Conservation (phyloP, 2,329 filamentous ascomycete genomes). For the Venturiaceae sp. region DNA sequence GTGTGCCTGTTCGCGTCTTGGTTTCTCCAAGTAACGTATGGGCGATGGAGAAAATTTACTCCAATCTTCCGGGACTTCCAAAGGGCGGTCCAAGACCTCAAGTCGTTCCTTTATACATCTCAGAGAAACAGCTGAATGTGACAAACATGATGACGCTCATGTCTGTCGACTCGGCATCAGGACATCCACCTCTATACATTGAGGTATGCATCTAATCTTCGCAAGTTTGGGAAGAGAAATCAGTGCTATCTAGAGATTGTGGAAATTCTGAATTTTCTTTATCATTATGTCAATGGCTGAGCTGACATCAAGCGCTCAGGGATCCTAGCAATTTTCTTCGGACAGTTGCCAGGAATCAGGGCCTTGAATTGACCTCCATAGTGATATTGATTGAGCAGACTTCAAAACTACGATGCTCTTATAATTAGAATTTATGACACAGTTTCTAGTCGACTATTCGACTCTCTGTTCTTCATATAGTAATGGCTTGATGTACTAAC, state of each 20-base stretch:
- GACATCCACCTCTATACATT: constrained; percentile 45
- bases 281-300: background rate
- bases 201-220: constrained; percentile 25
- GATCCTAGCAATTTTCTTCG: background rate
- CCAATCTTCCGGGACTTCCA: constrained; percentile 23
- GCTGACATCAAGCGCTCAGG: background rate
- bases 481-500: background rate
- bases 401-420: too few species aligned
- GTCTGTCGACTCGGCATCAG: constrained; percentile 31
- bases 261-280: background rate
- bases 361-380: background rate
- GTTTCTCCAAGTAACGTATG: constrained; percentile 40
- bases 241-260: too few species aligned
- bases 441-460: too few species aligned
- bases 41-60: constrained; percentile 33
- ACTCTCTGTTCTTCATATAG: background rate
- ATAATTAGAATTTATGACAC: too few species aligned
- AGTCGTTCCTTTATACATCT: constrained; percentile 37
- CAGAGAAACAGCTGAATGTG: constrained; percentile 39
- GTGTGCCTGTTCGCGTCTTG: constrained; percentile 40
- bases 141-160: constrained; percentile 46
- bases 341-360: constrained; percentile 8
- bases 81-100: constrained; percentile 14
- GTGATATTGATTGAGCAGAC: too few species aligned
- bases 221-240: background rate